These are phyloP conservation scores for Styphnolobium japonicum DNA, from an alignment of 306 rosid species.

Conservation along the genomic window DNA sequence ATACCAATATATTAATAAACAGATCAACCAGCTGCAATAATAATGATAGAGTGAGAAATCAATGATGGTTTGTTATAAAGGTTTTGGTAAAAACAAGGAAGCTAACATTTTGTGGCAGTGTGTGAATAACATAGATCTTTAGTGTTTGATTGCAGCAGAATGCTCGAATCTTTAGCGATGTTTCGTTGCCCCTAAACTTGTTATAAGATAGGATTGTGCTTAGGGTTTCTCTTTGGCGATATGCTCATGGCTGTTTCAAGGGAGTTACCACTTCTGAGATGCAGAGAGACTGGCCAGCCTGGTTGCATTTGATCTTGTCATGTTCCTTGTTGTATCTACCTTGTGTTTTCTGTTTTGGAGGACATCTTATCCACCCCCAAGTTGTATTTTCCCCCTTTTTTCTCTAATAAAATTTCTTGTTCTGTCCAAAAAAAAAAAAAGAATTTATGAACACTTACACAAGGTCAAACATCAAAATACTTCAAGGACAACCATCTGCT, in stretches of 20 bases:
- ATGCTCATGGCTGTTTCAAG: neutral
- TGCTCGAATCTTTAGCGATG: neutral
- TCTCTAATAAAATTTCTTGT: neutral
- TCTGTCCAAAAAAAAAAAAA: neutral
- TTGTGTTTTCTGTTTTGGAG: neutral
- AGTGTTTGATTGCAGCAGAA: neutral
- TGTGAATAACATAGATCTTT: neutral
- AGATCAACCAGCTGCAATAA: neutral
- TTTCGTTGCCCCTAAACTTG: neutral
- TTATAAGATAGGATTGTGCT: neutral
- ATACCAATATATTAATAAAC: neutral
- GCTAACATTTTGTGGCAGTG: neutral
- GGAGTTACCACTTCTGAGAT: neutral
- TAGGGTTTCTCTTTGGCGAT: neutral
- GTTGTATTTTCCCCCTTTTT: neutral
- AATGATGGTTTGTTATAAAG: neutral
- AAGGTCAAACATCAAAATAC: slow-evolving; percentile 14
- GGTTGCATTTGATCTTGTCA: neutral
- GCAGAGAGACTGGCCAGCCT: neutral
- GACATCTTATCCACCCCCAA: neutral
- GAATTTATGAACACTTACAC: neutral
- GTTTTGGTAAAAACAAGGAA: neutral
- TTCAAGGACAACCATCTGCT: neutral
- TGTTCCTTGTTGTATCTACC: neutral
- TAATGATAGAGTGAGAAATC: neutral